Base-by-base conservation (phyloP, 1,139 yeast genomes). In the Hansenula sp. region DNA sequence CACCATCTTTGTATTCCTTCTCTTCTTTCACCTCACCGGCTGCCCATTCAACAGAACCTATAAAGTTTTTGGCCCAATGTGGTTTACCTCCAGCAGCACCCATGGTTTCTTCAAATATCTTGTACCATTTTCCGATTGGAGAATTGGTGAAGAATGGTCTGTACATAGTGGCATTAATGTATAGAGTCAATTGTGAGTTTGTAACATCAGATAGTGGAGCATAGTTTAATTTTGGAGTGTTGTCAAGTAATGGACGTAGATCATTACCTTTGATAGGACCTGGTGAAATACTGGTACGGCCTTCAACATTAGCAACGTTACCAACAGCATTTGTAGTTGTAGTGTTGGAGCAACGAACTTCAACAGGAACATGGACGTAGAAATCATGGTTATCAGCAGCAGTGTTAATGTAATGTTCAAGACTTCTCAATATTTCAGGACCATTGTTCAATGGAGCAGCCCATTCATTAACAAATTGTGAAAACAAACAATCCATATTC, bases 21-120 rank as follows among this genome's bases (percentile, higher is more conserved):
- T 63, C 68, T 12, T 52, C 52, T 39, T 59, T 56, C n/a, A 48
- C 54, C 4, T 60, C 62, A 1, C 68, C 64, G 44, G 64, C 64
- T 44, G 64, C 65, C 33, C 60, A 55, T 28, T 50, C 70, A 10
- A 66, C 68, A 26, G 80, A 65, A 3, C 96, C 96, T 49, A 89
- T 72, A 60, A 89, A 92, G 64, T 90, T 90, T 70, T 92, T 92
- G n/a, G 98, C 98, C 98, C 98, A 92, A 61, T 92, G 98, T 2
- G 98, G 98, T 59, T 82, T 86, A 37, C 98, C 98, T 31, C 86
- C 90, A 19, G 84, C 90, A 28, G 76, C 78, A 40, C 73, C 71
- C 71, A 90, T 71, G 2, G 87, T 75, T 43, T 76, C 74, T 62
- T 92, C 98, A 61, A 92, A 92, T n/a, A 71, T 69, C 39, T 76